Percentiles rank a stretch among this genome's conserved stretches.
Conservation (phyloP, 495 filamentous ascomycete species). For the Trichoderma virens region DNA sequence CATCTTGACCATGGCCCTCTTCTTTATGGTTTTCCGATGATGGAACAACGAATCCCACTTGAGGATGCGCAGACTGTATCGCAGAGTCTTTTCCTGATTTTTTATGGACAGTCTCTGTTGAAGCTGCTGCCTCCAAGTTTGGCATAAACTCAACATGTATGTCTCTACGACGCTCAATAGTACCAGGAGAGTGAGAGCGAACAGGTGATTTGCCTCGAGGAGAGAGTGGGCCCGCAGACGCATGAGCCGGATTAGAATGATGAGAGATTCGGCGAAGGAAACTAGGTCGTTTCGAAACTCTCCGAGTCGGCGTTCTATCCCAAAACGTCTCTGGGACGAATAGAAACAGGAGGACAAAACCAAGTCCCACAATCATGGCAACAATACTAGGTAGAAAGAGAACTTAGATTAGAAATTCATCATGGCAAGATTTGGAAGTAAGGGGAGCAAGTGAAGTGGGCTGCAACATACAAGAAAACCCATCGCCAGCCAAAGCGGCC, state of each 20-base stretch:
- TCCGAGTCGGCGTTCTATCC: slow-evolving; percentile 67
- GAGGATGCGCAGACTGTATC: background rate
- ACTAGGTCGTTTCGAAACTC: slow-evolving; percentile 24
- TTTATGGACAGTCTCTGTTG: background rate
- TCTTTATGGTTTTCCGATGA: background rate
- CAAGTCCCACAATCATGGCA: slow-evolving; percentile 73
- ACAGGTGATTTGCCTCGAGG: slow-evolving; percentile 9
- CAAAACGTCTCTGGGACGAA: slow-evolving; percentile 97
- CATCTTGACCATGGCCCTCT: background rate
- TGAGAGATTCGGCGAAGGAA: slow-evolving; percentile 34
- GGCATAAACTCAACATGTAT: slow-evolving; percentile 52
- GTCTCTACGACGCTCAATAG: slow-evolving; percentile 10
- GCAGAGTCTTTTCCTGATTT: background rate
- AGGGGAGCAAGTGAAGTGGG: background rate
- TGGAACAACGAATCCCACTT: background rate
- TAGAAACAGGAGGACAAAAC: slow-evolving; percentile 68
- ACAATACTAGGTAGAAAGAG: slow-evolving; percentile 53
- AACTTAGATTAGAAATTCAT: slow-evolving; percentile 18
- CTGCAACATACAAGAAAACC: slow-evolving; percentile 68
- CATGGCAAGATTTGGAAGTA: background rate
- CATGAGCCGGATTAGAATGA: slow-evolving; percentile 6
- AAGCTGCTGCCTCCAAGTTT: slow-evolving; percentile 12
- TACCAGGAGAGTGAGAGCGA: background rate
- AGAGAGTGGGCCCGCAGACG: slow-evolving; percentile 4
- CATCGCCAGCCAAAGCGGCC: slow-evolving; percentile 75